Conservation (phyloP, 2,329 filamentous ascomycete genomes). For the Cercospora brassicicola region DNA sequence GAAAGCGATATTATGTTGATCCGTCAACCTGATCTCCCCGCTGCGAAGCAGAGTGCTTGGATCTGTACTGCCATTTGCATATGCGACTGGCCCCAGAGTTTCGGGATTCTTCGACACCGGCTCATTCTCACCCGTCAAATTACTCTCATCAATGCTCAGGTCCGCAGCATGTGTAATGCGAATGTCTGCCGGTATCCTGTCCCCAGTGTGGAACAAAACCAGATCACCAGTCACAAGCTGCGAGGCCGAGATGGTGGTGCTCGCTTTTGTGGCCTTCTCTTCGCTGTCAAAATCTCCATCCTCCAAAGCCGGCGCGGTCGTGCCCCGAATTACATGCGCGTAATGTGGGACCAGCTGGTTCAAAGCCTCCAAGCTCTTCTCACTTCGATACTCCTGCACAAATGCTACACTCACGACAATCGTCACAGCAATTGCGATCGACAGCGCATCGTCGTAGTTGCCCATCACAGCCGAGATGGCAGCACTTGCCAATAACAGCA, state of each 20-base stretch:
- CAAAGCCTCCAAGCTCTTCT: conserved; percentile 93
- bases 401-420: conserved; percentile 97
- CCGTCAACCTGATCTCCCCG: conserved; percentile 67
- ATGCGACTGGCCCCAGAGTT: conserved; percentile 47
- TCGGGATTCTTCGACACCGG: conserved; percentile 77
- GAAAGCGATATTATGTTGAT: conserved; percentile 88
- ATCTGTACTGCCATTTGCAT: conserved; percentile 29
- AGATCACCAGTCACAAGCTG: conserved; percentile 90
- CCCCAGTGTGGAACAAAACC: conserved; percentile 90
- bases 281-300: conserved; percentile 56
- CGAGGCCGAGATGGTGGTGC: conserved; percentile 80
- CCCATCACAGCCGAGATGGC: conserved; percentile 85
- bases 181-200: conserved; percentile 93
- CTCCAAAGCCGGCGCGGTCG: conserved; percentile 15
- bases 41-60: conserved; percentile 38
- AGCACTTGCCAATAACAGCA: conserved; percentile 86
- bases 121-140: conserved; percentile 94
- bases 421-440: conserved; percentile 91
- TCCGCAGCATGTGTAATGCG: conserved; percentile 88
- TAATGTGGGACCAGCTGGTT: conserved; percentile 93
- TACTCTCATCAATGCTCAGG: conserved; percentile 92
- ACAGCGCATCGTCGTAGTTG: conserved; percentile 91
- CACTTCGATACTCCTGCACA: conserved; percentile 94
- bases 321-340: conserved; percentile 79
- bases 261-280: conserved; percentile 67